Percentiles rank a stretch among this genome's conserved stretches.
These are phyloP conservation scores for Leptosphaerulina australis DNA, from an alignment of 2,329 filamentous ascomycete species.

Conservation along the genomic window DNA sequence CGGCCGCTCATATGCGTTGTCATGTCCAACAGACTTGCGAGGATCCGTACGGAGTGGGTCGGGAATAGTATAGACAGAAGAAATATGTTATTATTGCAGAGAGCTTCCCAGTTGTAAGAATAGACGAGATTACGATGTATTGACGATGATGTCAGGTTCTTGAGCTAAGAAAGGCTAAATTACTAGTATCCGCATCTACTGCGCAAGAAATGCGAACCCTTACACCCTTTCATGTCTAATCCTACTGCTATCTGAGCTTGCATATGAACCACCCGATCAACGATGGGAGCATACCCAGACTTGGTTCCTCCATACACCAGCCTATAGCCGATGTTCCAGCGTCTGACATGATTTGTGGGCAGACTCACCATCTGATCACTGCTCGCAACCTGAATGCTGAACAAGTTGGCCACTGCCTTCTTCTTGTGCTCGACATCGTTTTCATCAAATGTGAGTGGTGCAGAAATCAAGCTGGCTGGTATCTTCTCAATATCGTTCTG, in stretches of 20 bases:
- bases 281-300: conserved; percentile 20
- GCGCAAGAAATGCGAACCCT: background rate
- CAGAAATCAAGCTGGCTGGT: conserved; percentile 9
- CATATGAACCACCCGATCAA: conserved; percentile 24
- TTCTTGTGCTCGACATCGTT: conserved; percentile 12
- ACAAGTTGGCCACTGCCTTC: conserved; percentile 22
- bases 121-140: background rate
- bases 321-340: background rate
- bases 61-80: conserved; percentile 5
- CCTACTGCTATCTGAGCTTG: conserved; percentile 1
- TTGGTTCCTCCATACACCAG: background rate
- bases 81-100: background rate
- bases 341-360: background rate
- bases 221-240: too few relatives aligned
- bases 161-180: too few relatives aligned
- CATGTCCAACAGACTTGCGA: conserved; percentile 6
- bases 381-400: conserved; percentile 16
- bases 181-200: too few relatives aligned
- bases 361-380: background rate
- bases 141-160: background rate
- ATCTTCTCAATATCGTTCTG: conserved; percentile 12
- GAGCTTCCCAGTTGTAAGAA: background rate
- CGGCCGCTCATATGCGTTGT: conserved; percentile 4
- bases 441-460: conserved; percentile 22
- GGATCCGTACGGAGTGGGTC: background rate